Percentiles rank a stretch among this genome's conserved stretches.
phyloP scores from a whole-genome alignment of 208 protist genomes.

The Blechomonas ayalai region DNA sequence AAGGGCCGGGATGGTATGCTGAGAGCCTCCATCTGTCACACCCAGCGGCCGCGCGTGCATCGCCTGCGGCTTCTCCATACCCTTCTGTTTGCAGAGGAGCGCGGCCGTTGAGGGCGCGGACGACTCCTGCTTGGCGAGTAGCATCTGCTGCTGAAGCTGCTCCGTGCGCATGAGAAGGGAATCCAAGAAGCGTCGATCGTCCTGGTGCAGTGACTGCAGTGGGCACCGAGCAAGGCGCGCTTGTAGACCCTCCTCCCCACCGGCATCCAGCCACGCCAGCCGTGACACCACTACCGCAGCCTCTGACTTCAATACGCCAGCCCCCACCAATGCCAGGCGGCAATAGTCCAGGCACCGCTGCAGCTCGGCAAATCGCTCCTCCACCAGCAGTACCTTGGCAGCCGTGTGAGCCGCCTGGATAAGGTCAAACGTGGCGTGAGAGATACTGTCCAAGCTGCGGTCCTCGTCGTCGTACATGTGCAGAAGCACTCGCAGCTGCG shows the following conservation, averaged over 20 bases:
- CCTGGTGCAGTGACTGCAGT: slow-evolving; percentile 11
- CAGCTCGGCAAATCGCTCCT: slow-evolving; percentile 59
- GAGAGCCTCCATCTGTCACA: no score
- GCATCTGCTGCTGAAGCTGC: slow-evolving; percentile 43
- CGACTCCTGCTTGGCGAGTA: no score
- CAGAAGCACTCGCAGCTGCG: slow-evolving; percentile 32
- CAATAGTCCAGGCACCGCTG: slow-evolving; percentile 66
- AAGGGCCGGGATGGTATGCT: no score
- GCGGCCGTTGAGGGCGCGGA: no score
- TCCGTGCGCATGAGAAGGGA: slow-evolving; percentile 46
- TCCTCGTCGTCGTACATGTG: slow-evolving; percentile 40
- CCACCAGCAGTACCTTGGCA: slow-evolving; percentile 41
- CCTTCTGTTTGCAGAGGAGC: no score
- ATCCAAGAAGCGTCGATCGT: slow-evolving; percentile 37
- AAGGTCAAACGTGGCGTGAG: slow-evolving; percentile 59
- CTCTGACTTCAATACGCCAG: not conserved
- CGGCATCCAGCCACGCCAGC: not conserved
- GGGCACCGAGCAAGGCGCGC: not conserved
- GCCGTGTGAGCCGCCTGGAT: slow-evolving; percentile 42
- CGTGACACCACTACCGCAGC: not conserved
- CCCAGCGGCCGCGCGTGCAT: no score
- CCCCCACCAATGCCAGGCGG: slow-evolving; percentile 17
- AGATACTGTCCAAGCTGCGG: slow-evolving; percentile 60
- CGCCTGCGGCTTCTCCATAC: no score
- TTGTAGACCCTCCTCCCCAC: slow-evolving; percentile 1